phyloP scores from a whole-genome alignment of 2,329 filamentous ascomycete genomes.

The Clarireedia homoeocarpa region DNA sequence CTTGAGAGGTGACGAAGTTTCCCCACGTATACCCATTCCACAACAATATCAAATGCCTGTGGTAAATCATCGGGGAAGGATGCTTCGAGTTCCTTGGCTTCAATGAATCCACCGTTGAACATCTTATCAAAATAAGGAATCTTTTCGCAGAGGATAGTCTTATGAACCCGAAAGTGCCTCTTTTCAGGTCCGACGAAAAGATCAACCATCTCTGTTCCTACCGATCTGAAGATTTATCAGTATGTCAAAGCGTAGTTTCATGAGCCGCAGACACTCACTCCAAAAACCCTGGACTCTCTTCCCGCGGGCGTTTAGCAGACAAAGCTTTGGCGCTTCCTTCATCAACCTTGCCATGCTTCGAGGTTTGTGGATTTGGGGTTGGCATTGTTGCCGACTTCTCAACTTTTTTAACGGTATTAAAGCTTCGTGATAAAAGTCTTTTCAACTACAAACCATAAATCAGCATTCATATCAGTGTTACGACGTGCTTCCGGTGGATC shows the following conservation, averaged over 20 bases:
- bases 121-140: conserved; percentile 9
- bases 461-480: too few species aligned
- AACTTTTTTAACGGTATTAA: too few species aligned
- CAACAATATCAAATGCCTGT: conserved; percentile 5
- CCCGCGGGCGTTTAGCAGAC: not conserved
- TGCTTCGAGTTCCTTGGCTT: not conserved
- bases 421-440: too few species aligned
- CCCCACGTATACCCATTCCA: not conserved
- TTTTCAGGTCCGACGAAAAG: conserved; percentile 11
- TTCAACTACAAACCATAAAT: too few species aligned
- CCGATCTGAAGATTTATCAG: not conserved
- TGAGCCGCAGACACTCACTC: not conserved
- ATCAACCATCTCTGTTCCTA: conserved; percentile 12
- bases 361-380: too few species aligned
- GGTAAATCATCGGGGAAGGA: conserved; percentile 10
- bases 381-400: too few species aligned
- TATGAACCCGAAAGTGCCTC: conserved; percentile 6
- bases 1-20: not conserved
- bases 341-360: too few species aligned
- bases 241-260: not conserved
- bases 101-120: conserved; percentile 9
- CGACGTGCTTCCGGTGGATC: too few species aligned
- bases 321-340: not conserved
- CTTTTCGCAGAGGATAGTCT: conserved; percentile 5
- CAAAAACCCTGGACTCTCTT: not conserved